phyloP scores from a whole-genome alignment of 768 basidiomycete genomes.

The Lentinus brumalis region DNA sequence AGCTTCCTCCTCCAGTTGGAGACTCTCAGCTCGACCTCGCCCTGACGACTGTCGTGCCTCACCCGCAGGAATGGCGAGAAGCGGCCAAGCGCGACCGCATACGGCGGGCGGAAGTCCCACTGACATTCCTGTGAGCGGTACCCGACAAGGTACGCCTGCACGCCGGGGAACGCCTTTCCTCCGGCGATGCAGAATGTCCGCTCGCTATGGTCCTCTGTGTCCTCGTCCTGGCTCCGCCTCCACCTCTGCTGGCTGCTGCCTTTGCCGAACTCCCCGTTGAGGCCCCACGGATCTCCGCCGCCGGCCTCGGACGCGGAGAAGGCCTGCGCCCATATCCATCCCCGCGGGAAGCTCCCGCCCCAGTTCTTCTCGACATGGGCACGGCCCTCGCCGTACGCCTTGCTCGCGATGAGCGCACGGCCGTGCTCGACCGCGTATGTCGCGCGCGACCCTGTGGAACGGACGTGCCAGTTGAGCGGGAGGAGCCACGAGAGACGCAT shows the following conservation, averaged over 20 bases:
- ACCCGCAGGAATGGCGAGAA: conserved; percentile 23
- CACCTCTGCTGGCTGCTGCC: neutral
- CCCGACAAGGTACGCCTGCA: conserved; percentile 29
- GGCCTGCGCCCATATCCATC: conserved; percentile 31
- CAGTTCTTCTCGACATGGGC: conserved; percentile 33
- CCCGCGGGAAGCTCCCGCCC: conserved; percentile 27
- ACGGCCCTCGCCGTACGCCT: conserved; percentile 5
- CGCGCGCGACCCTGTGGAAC: conserved; percentile 22
- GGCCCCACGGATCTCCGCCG: neutral
- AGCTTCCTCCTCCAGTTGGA: conserved; percentile 21
- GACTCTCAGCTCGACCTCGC: conserved; percentile 16
- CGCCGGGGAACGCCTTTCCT: conserved; percentile 24
- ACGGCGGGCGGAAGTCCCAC: conserved; percentile 33
- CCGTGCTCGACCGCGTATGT: conserved; percentile 14
- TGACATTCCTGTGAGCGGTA: conserved; percentile 22
- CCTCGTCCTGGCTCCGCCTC: neutral
- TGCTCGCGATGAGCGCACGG: neutral
- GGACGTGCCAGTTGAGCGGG: conserved; percentile 32
- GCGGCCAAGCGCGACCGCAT: conserved; percentile 15
- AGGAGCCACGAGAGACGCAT: conserved; percentile 19
- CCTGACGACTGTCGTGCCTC: conserved; percentile 19
- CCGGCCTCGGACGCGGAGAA: neutral
- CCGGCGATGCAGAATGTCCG: conserved; percentile 26
- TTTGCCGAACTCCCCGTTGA: no score
- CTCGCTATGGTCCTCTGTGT: neutral